Conservation (phyloP, 805 yeast species). For the Sugiyamaella smithiae region DNA sequence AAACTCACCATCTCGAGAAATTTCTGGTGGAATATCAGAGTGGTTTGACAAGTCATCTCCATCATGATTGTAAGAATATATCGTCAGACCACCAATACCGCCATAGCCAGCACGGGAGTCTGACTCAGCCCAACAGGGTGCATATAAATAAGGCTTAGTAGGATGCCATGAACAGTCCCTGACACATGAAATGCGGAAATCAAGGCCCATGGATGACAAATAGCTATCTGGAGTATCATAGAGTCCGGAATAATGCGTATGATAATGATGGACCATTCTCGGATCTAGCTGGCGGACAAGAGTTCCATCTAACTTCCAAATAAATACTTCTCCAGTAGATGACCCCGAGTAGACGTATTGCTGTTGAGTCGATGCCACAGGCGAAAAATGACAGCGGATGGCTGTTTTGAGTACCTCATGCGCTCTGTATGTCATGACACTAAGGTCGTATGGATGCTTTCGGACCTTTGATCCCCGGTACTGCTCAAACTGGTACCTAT, state of each 20-base stretch:
- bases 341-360: conserved; percentile 33
- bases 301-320: conserved; percentile 32
- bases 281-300: conserved; percentile 19
- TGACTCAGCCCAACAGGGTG: conserved; percentile 12
- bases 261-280: conserved; percentile 6
- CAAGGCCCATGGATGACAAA: neutral
- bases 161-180: conserved; percentile 33
- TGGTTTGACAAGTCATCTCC: neutral
- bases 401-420: conserved; percentile 30
- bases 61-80: conserved; percentile 7
- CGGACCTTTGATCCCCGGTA: conserved; percentile 24
- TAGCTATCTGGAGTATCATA: neutral
- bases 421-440: conserved; percentile 32
- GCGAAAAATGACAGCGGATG: conserved; percentile 33
- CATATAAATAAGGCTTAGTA: conserved; percentile 24
- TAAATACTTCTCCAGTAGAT: conserved; percentile 28
- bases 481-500: conserved; percentile 26
- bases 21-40: neutral
- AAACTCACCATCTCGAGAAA: neutral
- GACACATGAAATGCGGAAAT: conserved; percentile 19
- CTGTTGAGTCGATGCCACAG: conserved; percentile 26
- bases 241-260: conserved; percentile 1
- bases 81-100: conserved; percentile 6
- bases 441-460: conserved; percentile 28
- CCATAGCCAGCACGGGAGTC: conserved; percentile 1